Base-by-base conservation (phyloP, 2,329 filamentous ascomycete genomes). In the Curvularia sp. region DNA sequence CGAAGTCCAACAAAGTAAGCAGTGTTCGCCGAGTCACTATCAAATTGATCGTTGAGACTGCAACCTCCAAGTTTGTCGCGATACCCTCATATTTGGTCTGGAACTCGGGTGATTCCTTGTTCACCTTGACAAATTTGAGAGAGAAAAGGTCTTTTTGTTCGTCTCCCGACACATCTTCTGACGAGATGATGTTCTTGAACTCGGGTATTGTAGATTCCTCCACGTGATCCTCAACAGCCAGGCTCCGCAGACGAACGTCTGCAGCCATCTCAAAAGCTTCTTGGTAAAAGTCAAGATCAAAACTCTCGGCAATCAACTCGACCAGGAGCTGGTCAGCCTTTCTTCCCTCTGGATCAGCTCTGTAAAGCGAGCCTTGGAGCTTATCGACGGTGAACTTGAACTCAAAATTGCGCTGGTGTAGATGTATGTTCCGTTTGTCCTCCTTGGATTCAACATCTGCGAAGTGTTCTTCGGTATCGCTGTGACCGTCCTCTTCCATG, bases 121-220 rank as follows among this genome's bases (percentile, higher is more conserved):
- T 97, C 58, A 98, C 92, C 73, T 90, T 92, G 60, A 92, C 85
- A 70, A 97, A 96, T 71, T 94, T 97, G 68, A 99, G 85, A 51
- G 89, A 88, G 66, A 99, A 91, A 12, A 99, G 85, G 67, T 96
- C 87, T 61, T 88, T 92, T 59, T 91, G 86, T 60, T 91, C 88
- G 58, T 90, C 86, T 46, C 89, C 78, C 55, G 84, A 80, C 41
- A 83, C 85, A 26, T 89, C 88, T 71, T 96, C 94, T 0, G 95
- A 97, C 0, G 93, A 96, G n/a, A 99, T 87, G 50, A 99, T 96
- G 26, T 94, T 94, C 78, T 95, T 97, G 82, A 99, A 99, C 71
- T 98, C 94, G 7, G 90, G 89, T 0, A 91, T 82, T 0, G 93
- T 88, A 53, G 94, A 90, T 64, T 95, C 83, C 66, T 91, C 94